These are phyloP conservation scores for Exophiala sp. DNA, from an alignment of 2,329 filamentous ascomycete species.

Conservation along the genomic window DNA sequence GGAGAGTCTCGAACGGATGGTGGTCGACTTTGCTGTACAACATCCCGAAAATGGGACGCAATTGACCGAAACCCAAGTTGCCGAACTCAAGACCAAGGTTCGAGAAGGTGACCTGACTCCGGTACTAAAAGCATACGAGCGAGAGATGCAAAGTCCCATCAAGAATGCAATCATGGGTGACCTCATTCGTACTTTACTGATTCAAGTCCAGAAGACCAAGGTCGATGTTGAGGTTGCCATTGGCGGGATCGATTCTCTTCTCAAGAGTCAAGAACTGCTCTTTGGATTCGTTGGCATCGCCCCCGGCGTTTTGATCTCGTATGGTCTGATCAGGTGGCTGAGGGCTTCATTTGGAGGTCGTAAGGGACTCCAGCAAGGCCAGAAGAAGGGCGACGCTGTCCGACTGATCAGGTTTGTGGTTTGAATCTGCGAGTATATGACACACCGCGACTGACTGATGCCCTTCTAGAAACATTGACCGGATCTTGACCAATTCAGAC, in stretches of 20 bases:
- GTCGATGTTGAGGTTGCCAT: constrained; percentile 96
- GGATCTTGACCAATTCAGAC: constrained; percentile 64
- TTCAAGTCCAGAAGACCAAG: constrained; percentile 98
- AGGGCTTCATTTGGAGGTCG: constrained; percentile 63
- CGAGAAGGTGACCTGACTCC: constrained; percentile 89
- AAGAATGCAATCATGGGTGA: constrained; percentile 78
- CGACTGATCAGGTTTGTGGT: constrained; percentile 61
- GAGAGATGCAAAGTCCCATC: constrained; percentile 75
- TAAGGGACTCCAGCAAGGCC: constrained; percentile 59
- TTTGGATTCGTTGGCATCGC: constrained; percentile 93
- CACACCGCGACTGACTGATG: neutral
- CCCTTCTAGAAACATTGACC: constrained; percentile 66
- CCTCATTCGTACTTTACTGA: constrained; percentile 80
- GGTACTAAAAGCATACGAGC: constrained; percentile 84
- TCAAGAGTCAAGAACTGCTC: constrained; percentile 93
- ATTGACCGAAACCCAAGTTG: constrained; percentile 63
- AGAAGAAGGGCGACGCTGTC: constrained; percentile 63
- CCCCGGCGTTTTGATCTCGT: constrained; percentile 80
- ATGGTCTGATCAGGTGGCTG: constrained; percentile 68
- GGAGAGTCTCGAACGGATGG: constrained; percentile 92
- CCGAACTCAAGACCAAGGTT: constrained; percentile 70
- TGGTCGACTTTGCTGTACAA: constrained; percentile 87
- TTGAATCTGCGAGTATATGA: neutral
- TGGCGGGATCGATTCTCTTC: constrained; percentile 84
- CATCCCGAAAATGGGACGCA: constrained; percentile 56